Conservation (phyloP, 106 monocot species). For the Dendrobium chrysotoxum region DNA sequence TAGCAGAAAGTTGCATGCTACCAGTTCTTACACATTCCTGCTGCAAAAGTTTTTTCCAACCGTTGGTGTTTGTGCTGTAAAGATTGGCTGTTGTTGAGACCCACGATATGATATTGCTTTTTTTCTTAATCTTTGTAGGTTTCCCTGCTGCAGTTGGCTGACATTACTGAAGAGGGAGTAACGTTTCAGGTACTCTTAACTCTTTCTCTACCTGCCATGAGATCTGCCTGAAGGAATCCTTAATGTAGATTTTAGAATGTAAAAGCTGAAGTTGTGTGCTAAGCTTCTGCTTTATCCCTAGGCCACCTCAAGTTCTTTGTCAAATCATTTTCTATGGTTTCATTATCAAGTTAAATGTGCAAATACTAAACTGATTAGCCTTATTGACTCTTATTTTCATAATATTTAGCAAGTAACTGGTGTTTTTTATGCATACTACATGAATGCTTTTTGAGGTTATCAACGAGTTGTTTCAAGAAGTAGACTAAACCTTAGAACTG, state of each 20-base stretch:
- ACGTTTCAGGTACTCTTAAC: slow-evolving; percentile 78
- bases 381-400: neutral
- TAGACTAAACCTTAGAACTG: neutral
- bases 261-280: neutral
- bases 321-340: neutral
- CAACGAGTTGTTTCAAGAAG: neutral
- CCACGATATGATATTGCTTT: neutral
- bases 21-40: neutral
- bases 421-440: neutral
- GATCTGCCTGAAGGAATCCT: neutral
- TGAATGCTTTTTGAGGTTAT: neutral
- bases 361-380: neutral
- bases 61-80: neutral
- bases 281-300: neutral
- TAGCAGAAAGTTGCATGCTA: neutral
- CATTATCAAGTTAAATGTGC: slow-evolving; percentile 1
- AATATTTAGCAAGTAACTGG: neutral
- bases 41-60: neutral
- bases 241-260: neutral
- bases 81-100: neutral
- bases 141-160: slow-evolving; percentile 96
- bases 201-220: neutral
- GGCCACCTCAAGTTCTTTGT: neutral
- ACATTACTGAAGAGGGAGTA: slow-evolving; percentile 95
- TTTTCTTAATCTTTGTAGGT: slow-evolving; percentile 44